Conservation (phyloP, 257 asterid genomes). For the Solanum sejunctum region DNA sequence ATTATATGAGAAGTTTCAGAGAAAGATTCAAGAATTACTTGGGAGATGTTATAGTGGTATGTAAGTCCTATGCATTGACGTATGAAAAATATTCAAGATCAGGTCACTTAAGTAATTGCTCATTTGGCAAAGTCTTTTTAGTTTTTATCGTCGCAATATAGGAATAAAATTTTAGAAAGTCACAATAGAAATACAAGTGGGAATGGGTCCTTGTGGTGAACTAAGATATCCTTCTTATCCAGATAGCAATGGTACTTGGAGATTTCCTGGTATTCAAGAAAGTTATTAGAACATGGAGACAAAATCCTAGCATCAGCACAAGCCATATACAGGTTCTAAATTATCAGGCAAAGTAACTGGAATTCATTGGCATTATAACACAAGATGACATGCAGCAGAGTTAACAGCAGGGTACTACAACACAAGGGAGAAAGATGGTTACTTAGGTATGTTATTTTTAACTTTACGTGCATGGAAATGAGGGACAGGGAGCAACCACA, state of each 20-base stretch:
- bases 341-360: slow-evolving; percentile 91
- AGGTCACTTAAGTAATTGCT: background rate
- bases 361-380: slow-evolving; percentile 83
- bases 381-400: slow-evolving; percentile 88
- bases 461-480: slow-evolving; percentile 98
- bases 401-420: slow-evolving; percentile 91
- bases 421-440: slow-evolving; percentile 65
- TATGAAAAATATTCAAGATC: background rate
- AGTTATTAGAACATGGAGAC: slow-evolving; percentile 73
- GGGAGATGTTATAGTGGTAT: slow-evolving; percentile 67
- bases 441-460: slow-evolving; percentile 56
- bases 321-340: slow-evolving; percentile 49
- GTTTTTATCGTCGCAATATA: no score
- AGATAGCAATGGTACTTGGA: slow-evolving; percentile 89
- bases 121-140: background rate
- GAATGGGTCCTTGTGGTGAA: slow-evolving; percentile 98
- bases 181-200: slow-evolving; percentile 58
- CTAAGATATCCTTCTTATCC: slow-evolving; percentile 95
- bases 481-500: slow-evolving; percentile 70
- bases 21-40: slow-evolving; percentile 54
- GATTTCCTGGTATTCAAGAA: slow-evolving; percentile 69
- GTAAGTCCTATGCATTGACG: background rate
- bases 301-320: slow-evolving; percentile 57
- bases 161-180: background rate
- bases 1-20: slow-evolving; percentile 69